phyloP scores from a whole-genome alignment of 169 alveolate genomes.

The Cryptosporidium felis region DNA sequence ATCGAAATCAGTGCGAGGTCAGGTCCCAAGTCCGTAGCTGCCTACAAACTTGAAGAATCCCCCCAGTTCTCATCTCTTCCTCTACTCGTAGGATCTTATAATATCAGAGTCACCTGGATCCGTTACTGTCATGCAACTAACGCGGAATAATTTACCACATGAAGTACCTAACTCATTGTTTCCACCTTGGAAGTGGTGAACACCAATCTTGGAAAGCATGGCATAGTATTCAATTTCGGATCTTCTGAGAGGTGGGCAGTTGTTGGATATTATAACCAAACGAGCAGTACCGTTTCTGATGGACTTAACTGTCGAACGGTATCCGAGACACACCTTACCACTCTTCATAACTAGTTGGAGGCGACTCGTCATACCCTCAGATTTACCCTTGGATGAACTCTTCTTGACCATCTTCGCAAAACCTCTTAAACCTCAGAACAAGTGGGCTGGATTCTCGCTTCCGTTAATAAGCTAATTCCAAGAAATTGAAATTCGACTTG shows the following conservation, averaged over 20 bases:
- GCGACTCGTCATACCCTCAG: constrained; percentile 93
- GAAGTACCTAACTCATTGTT: constrained; percentile 95
- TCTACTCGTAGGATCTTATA: constrained; percentile 87
- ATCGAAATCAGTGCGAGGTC: no score
- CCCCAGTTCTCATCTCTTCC: no score
- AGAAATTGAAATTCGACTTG: constrained; percentile 1
- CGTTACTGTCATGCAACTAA: constrained; percentile 91
- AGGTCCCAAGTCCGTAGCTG: no score
- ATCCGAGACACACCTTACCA: constrained; percentile 95
- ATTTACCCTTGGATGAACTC: constrained; percentile 84
- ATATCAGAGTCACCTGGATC: constrained; percentile 99
- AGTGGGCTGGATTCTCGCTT: not conserved
- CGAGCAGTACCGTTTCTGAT: constrained; percentile 94
- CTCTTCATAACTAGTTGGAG: constrained; percentile 96
- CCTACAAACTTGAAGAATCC: no score
- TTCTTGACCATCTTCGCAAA: constrained; percentile 85
- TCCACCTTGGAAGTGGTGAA: constrained; percentile 93
- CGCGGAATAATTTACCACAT: constrained; percentile 96
- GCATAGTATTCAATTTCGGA: constrained; percentile 98
- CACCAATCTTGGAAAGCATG: constrained; percentile 94
- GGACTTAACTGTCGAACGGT: constrained; percentile 93
- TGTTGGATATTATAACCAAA: constrained; percentile 93
- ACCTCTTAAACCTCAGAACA: not conserved
- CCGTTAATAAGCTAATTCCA: not conserved
- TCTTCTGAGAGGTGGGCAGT: constrained; percentile 97